Evolutionary conservation across 768 basidiomycete genomes (phyloP), one percentile per base, ranked within the genome.

Genomic region (Terana coerulea): DNA sequence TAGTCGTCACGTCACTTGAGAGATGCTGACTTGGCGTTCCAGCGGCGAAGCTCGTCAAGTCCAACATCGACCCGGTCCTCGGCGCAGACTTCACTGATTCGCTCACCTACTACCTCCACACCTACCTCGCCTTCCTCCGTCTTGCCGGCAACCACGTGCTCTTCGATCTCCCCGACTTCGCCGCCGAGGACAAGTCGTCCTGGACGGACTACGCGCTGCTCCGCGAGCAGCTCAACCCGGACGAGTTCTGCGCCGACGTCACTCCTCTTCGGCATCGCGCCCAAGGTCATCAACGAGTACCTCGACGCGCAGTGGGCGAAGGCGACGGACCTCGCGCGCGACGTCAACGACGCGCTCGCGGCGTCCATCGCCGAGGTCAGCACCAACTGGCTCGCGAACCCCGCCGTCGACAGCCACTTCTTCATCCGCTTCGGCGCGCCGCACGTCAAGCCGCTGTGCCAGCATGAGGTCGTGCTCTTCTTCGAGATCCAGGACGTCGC

Each of bases 161-260:
- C 30, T 61, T 59, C 53, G 57, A 61, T 21, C 55, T 67, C 8
- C 64, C 65, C 28, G 61, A 63, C 53, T 64, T 64, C 51, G 63
- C 61, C 31, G 54, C 28, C 17, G 22, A 59, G 45, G 48, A 45
- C 48, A 53, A 52, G 28, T 39, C 42, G 40, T 39, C 29, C 10
- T 31, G 36, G 17, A 56, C 63, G 50, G 60, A 64, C 48, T 61
- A 58, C 46, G 60, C 63, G 39, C 46, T 44, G 14, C 19, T 54
- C 12, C 37, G 28, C 22, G n/a, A 30, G 9, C 29, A 17, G 19
- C 25, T 54, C 30, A 36, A 51, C 22, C 53, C 55, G 41, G 51
- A 51, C 22, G 48, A 51, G 1, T 50, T 40, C 19, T 47, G 60
- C 37, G 31, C 52, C 35, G 61, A 57, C 45, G 49, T 62, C 37